Evolutionary conservation across 192 early-diverging fungal species (phyloP), one percentile per base, ranked within the genome.

Genomic region (Podila clonocystis): DNA sequence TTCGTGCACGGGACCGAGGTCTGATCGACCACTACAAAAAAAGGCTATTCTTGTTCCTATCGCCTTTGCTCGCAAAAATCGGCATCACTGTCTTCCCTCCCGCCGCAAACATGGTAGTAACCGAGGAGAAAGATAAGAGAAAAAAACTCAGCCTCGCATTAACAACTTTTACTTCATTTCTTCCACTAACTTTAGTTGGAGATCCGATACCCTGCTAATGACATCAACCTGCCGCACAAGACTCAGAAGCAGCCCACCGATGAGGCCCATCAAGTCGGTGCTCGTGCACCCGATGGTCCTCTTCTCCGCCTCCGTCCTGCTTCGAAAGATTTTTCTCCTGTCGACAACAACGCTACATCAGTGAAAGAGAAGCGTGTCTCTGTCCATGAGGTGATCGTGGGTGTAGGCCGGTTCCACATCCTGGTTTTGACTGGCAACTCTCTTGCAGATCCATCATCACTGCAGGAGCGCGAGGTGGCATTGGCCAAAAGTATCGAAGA

Each of bases 341-440:
- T 69, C 29, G 17, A 38, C 6, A 64, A 50, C 20, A 17, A 11
- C 4, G 26, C 26, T 0, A 45, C 15, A 13, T 11, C 77, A 61
- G 60, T 50, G 24, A 11, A 12, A 20, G 30, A 62, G 67, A 12
- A 65, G 29, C 0, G 17, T 12, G 66, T 79, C 9, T 65, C 62
- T 20, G 28, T 80, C 2, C 77, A 80, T 9, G 57, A 80, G 45
- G 29, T 80, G 48, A 50, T 68, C 20, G 38, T 57, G 3, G 77
- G 70, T 2, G 70, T 70, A 22, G 77, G 77, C 15, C 68, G 72
- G 48, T 80, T 80, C 45, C 77, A 80, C 22, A 48, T 80, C 34
- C 11, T 80, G 13, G 70, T 80, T 24, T 69, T 80, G 22, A 31
- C 62, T 3, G 63, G 70, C 50, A 70, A 73, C 34, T 12, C 41